Evolutionary conservation across 2,329 filamentous ascomycete genomes (phyloP).

Genomic region (Diplodia mutila): DNA sequence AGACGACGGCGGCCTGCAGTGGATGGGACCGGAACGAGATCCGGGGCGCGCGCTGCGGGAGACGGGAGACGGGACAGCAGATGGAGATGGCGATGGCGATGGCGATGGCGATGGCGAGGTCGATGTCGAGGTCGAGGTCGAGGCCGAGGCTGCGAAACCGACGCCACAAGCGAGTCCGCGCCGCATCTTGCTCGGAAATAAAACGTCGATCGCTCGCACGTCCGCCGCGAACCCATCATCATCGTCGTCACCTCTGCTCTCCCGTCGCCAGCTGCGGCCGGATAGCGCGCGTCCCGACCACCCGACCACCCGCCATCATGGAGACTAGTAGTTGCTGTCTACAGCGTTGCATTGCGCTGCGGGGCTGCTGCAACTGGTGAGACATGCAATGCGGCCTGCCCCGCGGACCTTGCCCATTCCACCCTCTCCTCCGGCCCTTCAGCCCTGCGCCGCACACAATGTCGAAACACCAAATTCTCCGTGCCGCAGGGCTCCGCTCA

Average conservation of each 20-base stretch:
- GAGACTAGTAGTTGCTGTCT: no score
- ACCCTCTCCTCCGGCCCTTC: background rate
- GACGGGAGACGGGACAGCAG: background rate
- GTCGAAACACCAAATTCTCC: background rate
- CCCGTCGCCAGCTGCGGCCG: background rate
- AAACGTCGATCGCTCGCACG: background rate
- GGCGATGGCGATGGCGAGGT: background rate
- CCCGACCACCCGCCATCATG: background rate
- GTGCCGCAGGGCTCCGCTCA: background rate
- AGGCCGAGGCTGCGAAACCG: background rate
- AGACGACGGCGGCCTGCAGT: background rate
- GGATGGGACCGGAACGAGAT: background rate
- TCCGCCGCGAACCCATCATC: background rate
- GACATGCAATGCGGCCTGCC: conserved; percentile 1
- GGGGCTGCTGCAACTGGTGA: background rate
- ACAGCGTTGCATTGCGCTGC: background rate
- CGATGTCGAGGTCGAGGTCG: background rate
- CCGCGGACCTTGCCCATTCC: background rate
- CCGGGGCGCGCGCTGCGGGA: background rate
- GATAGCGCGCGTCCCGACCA: background rate
- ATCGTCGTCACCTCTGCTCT: background rate
- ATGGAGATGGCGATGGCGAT: background rate
- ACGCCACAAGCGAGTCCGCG: background rate
- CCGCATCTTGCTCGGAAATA: background rate
- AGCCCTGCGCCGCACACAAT: background rate